Evolutionary conservation across 768 basidiomycete species (phyloP), one percentile per base, ranked within the genome.

Genomic region (Melanogaster broomeanus): DNA sequence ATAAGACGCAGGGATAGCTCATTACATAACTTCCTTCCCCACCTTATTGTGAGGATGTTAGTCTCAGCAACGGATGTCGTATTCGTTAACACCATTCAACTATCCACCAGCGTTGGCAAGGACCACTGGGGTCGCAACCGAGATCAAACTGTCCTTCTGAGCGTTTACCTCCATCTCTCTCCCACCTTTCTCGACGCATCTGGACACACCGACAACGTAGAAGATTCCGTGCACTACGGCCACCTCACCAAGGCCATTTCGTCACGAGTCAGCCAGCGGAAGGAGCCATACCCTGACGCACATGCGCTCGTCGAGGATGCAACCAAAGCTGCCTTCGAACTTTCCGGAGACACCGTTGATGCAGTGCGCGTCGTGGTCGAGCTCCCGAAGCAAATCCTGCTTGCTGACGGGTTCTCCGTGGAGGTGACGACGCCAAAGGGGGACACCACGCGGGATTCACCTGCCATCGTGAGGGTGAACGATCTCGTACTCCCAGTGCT

Each of bases 141-240:
- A 2, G 50, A 72, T 0, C 87, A 88, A 51, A 81, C 81, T 0
- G 71, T 85, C 49, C 61, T 74, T 13, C 62, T 86, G 58, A 74
- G 74, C 10, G 61, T 88, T 27, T 58, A 61, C 9, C 61, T 79
- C 46, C 73, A 80, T 49, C 70, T 83, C 2, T 41, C 61, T 18
- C 64, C 69, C 0, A 60, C 67, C 2, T 77, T 74, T 53, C 73
- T 89, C 49, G 55, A 74, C 11, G 44, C 58, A 0, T 74, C 83
- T 0, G 83, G 77, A 0, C 45, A 57, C 22, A 71, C 76, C 0
- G 84, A 87, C 64, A 63, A 81, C 55, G 78, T 87, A 15, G 51
- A 63, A 0, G 75, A 84, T 51, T 82, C 83, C 0, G 68, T 90
- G 6, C 80, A 89, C 65, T 89, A 90, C 60, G 83, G 84, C 4